Evolutionary conservation across 495 filamentous ascomycete genomes (phyloP).

Genomic region (Lineolata rhizophorae): DNA sequence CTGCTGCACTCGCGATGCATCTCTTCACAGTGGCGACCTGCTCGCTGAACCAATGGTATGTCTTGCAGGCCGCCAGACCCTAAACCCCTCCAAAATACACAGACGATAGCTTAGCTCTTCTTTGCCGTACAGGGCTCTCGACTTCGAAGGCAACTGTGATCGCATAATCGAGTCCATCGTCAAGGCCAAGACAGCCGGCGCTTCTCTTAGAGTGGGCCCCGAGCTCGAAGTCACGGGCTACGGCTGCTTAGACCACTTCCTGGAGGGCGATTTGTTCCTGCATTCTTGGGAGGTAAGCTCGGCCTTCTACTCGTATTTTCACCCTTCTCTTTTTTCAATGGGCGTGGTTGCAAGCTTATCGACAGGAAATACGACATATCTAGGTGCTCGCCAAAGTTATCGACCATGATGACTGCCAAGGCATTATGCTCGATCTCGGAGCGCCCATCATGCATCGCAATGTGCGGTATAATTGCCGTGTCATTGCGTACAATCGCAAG

Average conservation of each 20-base stretch:
- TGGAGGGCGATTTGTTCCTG: constrained; percentile 36
- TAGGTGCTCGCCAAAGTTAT: constrained; percentile 37
- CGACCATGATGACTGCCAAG: constrained; percentile 37
- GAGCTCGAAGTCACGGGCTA: constrained; percentile 54
- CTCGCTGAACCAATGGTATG: constrained; percentile 22
- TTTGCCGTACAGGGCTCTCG: too few species aligned
- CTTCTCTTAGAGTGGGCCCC: constrained; percentile 55
- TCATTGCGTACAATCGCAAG: constrained; percentile 28
- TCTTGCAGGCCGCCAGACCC: not conserved
- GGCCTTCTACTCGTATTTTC: too few species aligned
- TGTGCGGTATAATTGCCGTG: constrained; percentile 50
- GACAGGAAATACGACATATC: too few species aligned
- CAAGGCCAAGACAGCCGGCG: constrained; percentile 45
- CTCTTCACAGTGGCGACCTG: constrained; percentile 28
- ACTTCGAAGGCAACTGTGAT: constrained; percentile 54
- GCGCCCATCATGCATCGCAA: constrained; percentile 38
- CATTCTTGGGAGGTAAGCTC: constrained; percentile 63
- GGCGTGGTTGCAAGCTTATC: too few species aligned
- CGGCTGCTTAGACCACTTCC: constrained; percentile 50
- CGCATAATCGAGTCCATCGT: constrained; percentile 59
- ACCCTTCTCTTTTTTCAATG: too few species aligned
- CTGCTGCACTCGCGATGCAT: constrained; percentile 16
- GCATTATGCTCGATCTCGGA: constrained; percentile 44
- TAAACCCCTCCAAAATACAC: constrained; percentile 25
- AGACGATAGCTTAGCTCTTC: too few species aligned